A percentile compares a stretch with the other conserved stretches of the same genome.
Conservation (phyloP, 2,329 filamentous ascomycete species). For the Fusarium pseudoanthophilum region DNA sequence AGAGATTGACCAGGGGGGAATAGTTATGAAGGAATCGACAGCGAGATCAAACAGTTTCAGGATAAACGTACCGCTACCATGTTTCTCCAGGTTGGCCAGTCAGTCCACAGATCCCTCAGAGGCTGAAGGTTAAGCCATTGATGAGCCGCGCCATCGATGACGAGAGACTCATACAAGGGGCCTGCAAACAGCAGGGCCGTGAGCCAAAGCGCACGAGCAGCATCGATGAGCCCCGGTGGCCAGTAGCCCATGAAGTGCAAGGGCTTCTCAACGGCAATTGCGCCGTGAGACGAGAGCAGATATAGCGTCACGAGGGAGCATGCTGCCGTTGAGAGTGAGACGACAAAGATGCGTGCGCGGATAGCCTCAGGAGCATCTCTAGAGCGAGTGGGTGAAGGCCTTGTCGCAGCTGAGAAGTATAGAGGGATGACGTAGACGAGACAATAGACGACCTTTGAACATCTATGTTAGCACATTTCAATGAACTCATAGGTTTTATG, state of each 20-base stretch:
- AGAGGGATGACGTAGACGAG: slow-evolving; percentile 90
- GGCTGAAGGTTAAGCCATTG: slow-evolving; percentile 68
- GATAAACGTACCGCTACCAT: slow-evolving; percentile 75
- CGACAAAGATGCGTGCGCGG: slow-evolving; percentile 82
- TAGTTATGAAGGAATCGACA: slow-evolving; percentile 24
- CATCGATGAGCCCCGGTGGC: slow-evolving; percentile 75
- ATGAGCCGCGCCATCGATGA: slow-evolving; percentile 78
- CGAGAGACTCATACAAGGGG: slow-evolving; percentile 81
- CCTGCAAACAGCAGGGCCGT: slow-evolving; percentile 84
- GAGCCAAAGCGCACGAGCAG: slow-evolving; percentile 72
- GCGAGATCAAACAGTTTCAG: slow-evolving; percentile 15
- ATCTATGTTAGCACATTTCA: slow-evolving; percentile 8
- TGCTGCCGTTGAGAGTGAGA: slow-evolving; percentile 77
- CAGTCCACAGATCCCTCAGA: slow-evolving; percentile 69
- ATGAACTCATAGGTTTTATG: neutral
- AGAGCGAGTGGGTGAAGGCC: slow-evolving; percentile 80
- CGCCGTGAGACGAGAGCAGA: slow-evolving; percentile 67
- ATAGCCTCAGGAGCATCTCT: slow-evolving; percentile 93
- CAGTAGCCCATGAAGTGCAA: slow-evolving; percentile 82
- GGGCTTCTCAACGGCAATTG: slow-evolving; percentile 58
- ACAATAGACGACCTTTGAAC: slow-evolving; percentile 75
- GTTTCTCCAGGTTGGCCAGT: slow-evolving; percentile 89
- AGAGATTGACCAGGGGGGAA: slow-evolving; percentile 22
- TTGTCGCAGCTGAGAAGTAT: slow-evolving; percentile 82
- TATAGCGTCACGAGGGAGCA: slow-evolving; percentile 73